Base-by-base conservation (phyloP, 495 filamentous ascomycete genomes). In the Penicillium subrubescens region DNA sequence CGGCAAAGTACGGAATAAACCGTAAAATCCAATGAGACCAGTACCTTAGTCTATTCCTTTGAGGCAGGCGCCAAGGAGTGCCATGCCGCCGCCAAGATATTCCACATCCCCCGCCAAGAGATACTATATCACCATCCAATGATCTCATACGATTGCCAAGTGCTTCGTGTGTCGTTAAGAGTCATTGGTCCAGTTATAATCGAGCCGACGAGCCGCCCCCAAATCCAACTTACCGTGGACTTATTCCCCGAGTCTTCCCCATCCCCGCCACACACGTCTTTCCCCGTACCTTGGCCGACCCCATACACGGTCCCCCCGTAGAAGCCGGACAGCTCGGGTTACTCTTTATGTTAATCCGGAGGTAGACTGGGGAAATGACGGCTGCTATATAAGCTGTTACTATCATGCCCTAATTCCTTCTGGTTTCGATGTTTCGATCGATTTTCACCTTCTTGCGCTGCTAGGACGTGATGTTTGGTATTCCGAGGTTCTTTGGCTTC, bases 401-500 rank as follows among this genome's bases (percentile, higher is more conserved):
- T 51, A 58, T 56, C 62, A 64, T 54, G 37, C 34, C 23, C 37
- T 39, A 29, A 19, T n/a, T 46, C 37, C 52, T 34, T 57, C 23
- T 44, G 35, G 25, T 50, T 44, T 54, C 48, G 55, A 33, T 62
- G 29, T 19, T 41, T 41, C 39, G 25, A 52, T 59, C 46, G 63
- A 65, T 63, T 39, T 57, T 61, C 61, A 54, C 56, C 3, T 41
- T 46, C 53, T 54, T 59, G 54, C 48, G 56, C 64, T 50, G 64
- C 56, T 39, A 31, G 39, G 43, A 46, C 70, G 75, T 51, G 50
- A 81, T 81, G 78, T 77, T 80, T 69, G 76, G 75, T 17, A 71
- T 71, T 43, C 73, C 75, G 29, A 76, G 72, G 51, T 90, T 81
- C 72, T 88, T 89, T 59, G 89, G 89, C 70, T 85, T 86, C 61